These are phyloP conservation scores for Brassica nigra DNA, from an alignment of 345 rosid species.

Conservation along the genomic window DNA sequence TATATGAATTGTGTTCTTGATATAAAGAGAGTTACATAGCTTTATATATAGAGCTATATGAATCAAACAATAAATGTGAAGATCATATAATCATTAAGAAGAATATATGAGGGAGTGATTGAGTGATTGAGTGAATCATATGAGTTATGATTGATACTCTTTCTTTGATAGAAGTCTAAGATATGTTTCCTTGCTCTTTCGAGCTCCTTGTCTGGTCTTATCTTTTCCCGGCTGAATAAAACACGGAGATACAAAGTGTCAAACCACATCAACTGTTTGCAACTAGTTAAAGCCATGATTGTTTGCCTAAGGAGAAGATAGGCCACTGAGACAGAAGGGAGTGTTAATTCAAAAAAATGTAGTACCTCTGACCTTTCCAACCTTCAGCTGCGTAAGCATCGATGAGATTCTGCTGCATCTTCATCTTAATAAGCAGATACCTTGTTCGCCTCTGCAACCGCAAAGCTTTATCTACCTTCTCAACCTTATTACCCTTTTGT, in stretches of 20 bases:
- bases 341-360: constrained; percentile 14
- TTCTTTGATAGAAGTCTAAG: constrained; percentile 63
- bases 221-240: constrained; percentile 81
- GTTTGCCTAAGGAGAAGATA: too few species aligned
- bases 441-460: constrained; percentile 87
- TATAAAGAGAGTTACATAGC: too few species aligned
- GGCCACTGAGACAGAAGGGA: background rate
- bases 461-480: constrained; percentile 62
- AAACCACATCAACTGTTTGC: constrained; percentile 16
- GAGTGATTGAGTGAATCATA: too few species aligned
- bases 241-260: constrained; percentile 7
- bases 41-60: too few species aligned
- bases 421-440: constrained; percentile 87
- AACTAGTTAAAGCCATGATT: background rate
- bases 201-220: constrained; percentile 86
- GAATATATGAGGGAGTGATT: too few species aligned
- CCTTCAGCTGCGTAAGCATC: constrained; percentile 98
- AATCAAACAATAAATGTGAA: too few species aligned
- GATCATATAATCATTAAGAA: too few species aligned
- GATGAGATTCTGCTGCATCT: constrained; percentile 95
- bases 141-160: too few species aligned
- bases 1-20: too few species aligned
- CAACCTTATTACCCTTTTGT: constrained; percentile 50
- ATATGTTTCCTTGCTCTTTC: constrained; percentile 83
- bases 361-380: constrained; percentile 99